A percentile compares a stretch with the other conserved stretches of the same genome.
Evolutionary conservation across 192 early-diverging fungal species (phyloP).

Genomic region (Coemansia asiatica): DNA sequence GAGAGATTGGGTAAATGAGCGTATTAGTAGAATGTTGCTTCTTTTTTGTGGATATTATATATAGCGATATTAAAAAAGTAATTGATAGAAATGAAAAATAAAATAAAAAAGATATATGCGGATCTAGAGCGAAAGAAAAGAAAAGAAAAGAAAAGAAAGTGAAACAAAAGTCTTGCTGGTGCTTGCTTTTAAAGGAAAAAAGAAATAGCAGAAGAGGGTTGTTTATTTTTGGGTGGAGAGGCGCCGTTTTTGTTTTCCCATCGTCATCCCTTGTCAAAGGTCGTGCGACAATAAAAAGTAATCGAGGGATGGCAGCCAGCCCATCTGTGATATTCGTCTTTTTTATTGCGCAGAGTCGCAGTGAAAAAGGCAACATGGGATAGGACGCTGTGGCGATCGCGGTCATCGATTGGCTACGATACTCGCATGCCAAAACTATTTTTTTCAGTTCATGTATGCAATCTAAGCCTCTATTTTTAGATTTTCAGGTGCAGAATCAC

Average conservation of each 20-base stretch:
- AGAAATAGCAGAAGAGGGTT: not conserved
- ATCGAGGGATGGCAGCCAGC: not conserved
- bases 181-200: not conserved
- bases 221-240: too few relatives aligned
- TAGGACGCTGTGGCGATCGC: conserved; percentile 1
- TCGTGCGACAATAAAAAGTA: not conserved
- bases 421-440: not conserved
- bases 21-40: too few relatives aligned
- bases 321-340: conserved; percentile 1
- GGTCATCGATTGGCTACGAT: not conserved
- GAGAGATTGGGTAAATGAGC: not conserved
- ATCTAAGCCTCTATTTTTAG: not conserved
- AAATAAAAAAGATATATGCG: conserved; percentile 4
- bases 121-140: not conserved
- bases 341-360: not conserved
- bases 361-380: not conserved
- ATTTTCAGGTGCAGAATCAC: not conserved
- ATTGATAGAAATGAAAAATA: not conserved
- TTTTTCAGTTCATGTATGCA: not conserved
- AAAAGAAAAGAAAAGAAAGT: conserved; percentile 7
- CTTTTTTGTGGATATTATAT: too few relatives aligned
- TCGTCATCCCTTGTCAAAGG: not conserved
- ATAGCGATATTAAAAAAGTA: not conserved
- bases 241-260: not conserved
- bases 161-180: not conserved